A percentile compares a stretch with the other conserved stretches of the same genome.
phyloP scores from a whole-genome alignment of 2,329 filamentous ascomycete genomes.

The Aureobasidium namibiae region DNA sequence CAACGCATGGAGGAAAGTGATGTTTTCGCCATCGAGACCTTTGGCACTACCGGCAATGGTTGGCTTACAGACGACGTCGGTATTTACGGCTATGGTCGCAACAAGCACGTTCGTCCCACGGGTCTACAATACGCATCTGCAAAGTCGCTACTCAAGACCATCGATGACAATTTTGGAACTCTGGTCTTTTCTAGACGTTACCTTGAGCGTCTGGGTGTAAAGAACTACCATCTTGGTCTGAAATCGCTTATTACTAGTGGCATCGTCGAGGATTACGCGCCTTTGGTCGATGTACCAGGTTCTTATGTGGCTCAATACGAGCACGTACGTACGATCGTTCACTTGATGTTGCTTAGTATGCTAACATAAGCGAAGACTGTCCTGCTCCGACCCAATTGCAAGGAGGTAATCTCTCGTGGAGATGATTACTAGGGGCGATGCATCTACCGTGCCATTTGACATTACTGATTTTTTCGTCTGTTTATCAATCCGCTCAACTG shows the following conservation, averaged over 20 bases:
- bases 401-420: slow-evolving; percentile 33
- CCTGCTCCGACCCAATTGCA: slow-evolving; percentile 30
- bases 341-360: background rate
- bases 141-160: slow-evolving; percentile 75
- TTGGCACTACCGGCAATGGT: slow-evolving; percentile 86
- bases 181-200: slow-evolving; percentile 86
- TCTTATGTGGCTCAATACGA: slow-evolving; percentile 92
- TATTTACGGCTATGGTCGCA: slow-evolving; percentile 79
- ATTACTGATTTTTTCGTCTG: background rate
- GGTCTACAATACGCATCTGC: slow-evolving; percentile 72
- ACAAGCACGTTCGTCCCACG: slow-evolving; percentile 63
- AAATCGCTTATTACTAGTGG: slow-evolving; percentile 77
- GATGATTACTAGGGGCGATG: slow-evolving; percentile 40
- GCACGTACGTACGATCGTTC: slow-evolving; percentile 57
- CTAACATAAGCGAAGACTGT: slow-evolving; percentile 37
- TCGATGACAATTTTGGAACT: slow-evolving; percentile 94
- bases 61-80: slow-evolving; percentile 74
- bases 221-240: slow-evolving; percentile 88
- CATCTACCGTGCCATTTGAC: background rate
- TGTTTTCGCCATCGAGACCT: slow-evolving; percentile 91
- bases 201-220: slow-evolving; percentile 83
- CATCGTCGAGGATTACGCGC: slow-evolving; percentile 85
- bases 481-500: background rate
- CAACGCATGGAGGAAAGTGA: slow-evolving; percentile 98
- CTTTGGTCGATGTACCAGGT: slow-evolving; percentile 83